phyloP scores from a whole-genome alignment of 306 rosid genomes.

The Adenanthera pavonina region DNA sequence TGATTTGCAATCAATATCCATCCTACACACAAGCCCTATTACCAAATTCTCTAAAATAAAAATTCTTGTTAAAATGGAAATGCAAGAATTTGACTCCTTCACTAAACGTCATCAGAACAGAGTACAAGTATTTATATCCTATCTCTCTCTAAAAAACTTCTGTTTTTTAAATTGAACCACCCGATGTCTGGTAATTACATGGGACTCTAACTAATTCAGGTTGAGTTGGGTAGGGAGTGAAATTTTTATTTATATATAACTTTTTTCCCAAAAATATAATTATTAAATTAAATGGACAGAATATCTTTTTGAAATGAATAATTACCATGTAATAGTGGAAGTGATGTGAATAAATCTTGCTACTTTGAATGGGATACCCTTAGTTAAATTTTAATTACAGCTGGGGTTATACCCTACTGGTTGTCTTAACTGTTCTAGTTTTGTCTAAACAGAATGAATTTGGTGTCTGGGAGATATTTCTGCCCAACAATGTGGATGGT shows the following conservation, averaged over 20 bases:
- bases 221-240: neutral
- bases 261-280: neutral
- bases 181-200: too few relatives aligned
- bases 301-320: neutral
- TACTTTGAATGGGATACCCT: constrained; percentile 24
- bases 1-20: neutral
- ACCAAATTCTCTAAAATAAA: neutral
- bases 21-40: neutral
- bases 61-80: too few relatives aligned
- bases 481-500: constrained; percentile 95
- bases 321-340: constrained; percentile 19
- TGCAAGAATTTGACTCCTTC: neutral
- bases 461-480: constrained; percentile 98
- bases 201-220: too few relatives aligned
- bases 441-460: constrained; percentile 79
- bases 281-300: neutral
- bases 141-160: too few relatives aligned
- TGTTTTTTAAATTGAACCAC: too few relatives aligned
- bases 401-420: constrained; percentile 22
- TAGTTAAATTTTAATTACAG: constrained; percentile 31
- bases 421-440: constrained; percentile 25
- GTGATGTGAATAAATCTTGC: constrained; percentile 21
- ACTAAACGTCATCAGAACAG: too few relatives aligned
- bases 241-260: neutral
- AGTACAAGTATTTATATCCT: too few relatives aligned